Evolutionary conservation across 2,329 filamentous ascomycete species (phyloP), one percentile per base, ranked within the genome.

Genomic region (Hymenoscyphus infarciens): DNA sequence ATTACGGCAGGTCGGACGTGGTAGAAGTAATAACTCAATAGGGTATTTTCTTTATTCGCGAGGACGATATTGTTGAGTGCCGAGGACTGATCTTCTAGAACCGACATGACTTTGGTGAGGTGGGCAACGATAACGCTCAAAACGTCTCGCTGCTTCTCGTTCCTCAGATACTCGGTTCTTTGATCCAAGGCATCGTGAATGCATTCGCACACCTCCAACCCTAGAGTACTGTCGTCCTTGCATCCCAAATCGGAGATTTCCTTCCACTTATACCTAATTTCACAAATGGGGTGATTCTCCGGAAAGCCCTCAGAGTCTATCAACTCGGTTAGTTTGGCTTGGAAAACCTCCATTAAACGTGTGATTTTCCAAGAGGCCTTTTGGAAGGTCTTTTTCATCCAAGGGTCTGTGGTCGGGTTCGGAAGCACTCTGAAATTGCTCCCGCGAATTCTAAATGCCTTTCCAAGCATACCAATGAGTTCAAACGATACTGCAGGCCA

Each of bases 391-490:
- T 67, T 69, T 54, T 73, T 82, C 62, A 84, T 78, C 83, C 82
- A 86, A n/a, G 72, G 74, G 60, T 82, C 81, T 1, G 77, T 75
- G 0, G 83, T 86, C 0, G 83, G 83, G 64, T 86, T 86, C 0
- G 83, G 83, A 1, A 86, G 75, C 71, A 80, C 79, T 1, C 81
- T 81, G 64, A 82, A 86, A 62, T 75, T 77, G 57, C 76, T 83
- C 55, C 80, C 73, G 5, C 75, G 74, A 25, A 84, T 79, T 59
- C 83, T 81, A 25, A 84, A 75, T 0, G 77, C 78, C 29, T 77
- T 77, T 54, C 79, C 78, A 0, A 86, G 72, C 83, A 86, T 86
- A n/a, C 82, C 83, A 2, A 84, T 70, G 0, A 86, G 77, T 68
- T 86, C 83, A 58, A 86, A 86, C 0, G 81, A 78, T 0, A 86